Conservation (phyloP, 257 asterid species). For the Knoxia roxburghii region DNA sequence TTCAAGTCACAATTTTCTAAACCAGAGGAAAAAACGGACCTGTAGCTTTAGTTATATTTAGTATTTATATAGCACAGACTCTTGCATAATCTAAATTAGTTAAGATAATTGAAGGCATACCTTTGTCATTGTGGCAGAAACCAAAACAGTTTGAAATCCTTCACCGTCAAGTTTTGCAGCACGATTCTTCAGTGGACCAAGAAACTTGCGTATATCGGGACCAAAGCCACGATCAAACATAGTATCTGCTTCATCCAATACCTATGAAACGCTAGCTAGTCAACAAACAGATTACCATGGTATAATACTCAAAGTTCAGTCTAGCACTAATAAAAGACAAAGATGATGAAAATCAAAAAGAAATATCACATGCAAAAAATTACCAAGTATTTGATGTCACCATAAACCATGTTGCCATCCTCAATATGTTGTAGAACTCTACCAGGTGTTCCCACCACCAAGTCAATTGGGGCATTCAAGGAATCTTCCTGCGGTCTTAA, state of each 20-base stretch:
- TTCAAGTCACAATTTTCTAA: not conserved
- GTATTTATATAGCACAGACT: not conserved
- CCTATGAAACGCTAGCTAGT: conserved; percentile 43
- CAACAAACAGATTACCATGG: conserved; percentile 13
- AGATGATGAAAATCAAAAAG: not conserved
- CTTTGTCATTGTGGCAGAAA: conserved; percentile 98
- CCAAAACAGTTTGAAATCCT: conserved; percentile 88
- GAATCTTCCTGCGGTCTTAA: conserved; percentile 93
- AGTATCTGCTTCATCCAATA: conserved; percentile 97
- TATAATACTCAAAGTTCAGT: not conserved
- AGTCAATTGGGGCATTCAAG: conserved; percentile 82
- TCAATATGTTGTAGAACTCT: conserved; percentile 95
- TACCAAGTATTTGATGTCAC: conserved; percentile 93
- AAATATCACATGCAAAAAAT: not conserved
- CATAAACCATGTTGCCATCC: conserved; percentile 92
- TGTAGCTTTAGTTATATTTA: not conserved
- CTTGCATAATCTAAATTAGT: not conserved
- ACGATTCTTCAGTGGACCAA: conserved; percentile 80
- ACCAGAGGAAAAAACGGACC: not conserved
- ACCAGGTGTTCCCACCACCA: conserved; percentile 98
- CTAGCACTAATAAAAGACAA: not conserved
- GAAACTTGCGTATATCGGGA: conserved; percentile 87
- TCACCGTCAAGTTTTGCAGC: conserved; percentile 56
- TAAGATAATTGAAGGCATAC: conserved; percentile 29
- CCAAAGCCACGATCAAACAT: conserved; percentile 99